Evolutionary conservation across 352 stramenopile species (phyloP).

Genomic region (Globisporangium cederbergense): DNA sequence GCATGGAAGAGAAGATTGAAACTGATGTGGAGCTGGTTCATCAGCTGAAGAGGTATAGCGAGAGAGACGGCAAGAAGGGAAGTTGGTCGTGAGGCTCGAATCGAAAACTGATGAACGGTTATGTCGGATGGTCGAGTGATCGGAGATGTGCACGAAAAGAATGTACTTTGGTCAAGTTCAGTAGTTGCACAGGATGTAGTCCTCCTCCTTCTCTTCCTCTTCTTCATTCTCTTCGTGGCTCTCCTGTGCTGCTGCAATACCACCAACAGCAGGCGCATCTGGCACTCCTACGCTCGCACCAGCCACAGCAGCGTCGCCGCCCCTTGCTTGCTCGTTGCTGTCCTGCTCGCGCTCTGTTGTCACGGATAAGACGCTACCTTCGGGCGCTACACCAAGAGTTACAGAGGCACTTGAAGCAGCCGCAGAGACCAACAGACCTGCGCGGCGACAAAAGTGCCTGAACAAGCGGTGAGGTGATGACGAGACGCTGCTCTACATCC

Average conservation of each 20-base stretch:
- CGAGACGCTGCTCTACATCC: too few species aligned
- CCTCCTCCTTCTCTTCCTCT: constrained; percentile 32
- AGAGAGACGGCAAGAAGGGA: too few species aligned
- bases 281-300: background rate
- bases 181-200: constrained; percentile 49
- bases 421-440: background rate
- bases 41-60: too few species aligned
- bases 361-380: background rate
- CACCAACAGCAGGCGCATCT: background rate
- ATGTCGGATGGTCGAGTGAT: too few species aligned
- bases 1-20: too few species aligned
- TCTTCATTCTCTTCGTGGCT: constrained; percentile 5
- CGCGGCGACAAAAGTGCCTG: too few species aligned
- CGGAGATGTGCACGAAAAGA: too few species aligned
- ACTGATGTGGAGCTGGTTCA: too few species aligned
- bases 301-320: background rate
- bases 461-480: too few species aligned
- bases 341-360: background rate
- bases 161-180: too few species aligned
- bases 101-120: too few species aligned
- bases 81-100: too few species aligned
- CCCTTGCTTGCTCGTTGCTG: background rate
- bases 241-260: constrained; percentile 1
- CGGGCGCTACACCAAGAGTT: background rate
- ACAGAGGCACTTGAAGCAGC: background rate